Evolutionary conservation across 306 rosid genomes (phyloP).

Genomic region (Inga laurina): DNA sequence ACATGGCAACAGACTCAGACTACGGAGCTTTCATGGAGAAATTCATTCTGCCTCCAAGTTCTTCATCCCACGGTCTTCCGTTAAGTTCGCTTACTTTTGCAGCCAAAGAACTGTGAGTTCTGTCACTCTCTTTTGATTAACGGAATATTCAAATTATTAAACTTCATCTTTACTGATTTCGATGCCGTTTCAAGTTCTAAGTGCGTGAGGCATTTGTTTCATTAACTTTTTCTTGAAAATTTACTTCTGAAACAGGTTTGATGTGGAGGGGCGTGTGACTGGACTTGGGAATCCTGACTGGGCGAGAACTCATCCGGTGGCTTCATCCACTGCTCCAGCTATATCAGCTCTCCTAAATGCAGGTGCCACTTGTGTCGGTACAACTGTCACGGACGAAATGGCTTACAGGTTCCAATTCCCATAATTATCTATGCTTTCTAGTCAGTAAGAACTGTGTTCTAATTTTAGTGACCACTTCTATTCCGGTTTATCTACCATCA

Average conservation of each 20-base stretch:
- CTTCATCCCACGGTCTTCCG: slow-evolving; percentile 56
- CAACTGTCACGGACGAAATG: slow-evolving; percentile 95
- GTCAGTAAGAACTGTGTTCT: neutral
- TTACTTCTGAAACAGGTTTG: slow-evolving; percentile 54
- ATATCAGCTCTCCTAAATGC: slow-evolving; percentile 57
- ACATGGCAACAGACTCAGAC: slow-evolving; percentile 52
- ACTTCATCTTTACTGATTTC: neutral
- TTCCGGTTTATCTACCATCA: neutral
- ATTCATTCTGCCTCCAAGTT: slow-evolving; percentile 56
- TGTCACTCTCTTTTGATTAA: neutral
- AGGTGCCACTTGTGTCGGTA: slow-evolving; percentile 86
- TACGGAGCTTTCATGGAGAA: slow-evolving; percentile 79
- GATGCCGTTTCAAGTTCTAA: neutral
- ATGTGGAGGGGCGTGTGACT: slow-evolving; percentile 70
- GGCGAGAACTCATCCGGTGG: slow-evolving; percentile 83
- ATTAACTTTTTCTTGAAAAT: neutral
- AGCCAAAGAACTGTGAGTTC: slow-evolving; percentile 81
- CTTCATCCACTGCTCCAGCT: slow-evolving; percentile 75
- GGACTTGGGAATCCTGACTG: slow-evolving; percentile 95
- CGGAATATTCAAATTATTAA: neutral
- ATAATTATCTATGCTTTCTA: neutral
- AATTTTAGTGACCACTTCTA: neutral
- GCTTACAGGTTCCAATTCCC: slow-evolving; percentile 66
- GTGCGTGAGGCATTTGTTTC: neutral
- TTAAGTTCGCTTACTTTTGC: slow-evolving; percentile 80